These are phyloP conservation scores for Xylaria sp. DNA, from an alignment of 2,329 filamentous ascomycete genomes.

Conservation along the genomic window DNA sequence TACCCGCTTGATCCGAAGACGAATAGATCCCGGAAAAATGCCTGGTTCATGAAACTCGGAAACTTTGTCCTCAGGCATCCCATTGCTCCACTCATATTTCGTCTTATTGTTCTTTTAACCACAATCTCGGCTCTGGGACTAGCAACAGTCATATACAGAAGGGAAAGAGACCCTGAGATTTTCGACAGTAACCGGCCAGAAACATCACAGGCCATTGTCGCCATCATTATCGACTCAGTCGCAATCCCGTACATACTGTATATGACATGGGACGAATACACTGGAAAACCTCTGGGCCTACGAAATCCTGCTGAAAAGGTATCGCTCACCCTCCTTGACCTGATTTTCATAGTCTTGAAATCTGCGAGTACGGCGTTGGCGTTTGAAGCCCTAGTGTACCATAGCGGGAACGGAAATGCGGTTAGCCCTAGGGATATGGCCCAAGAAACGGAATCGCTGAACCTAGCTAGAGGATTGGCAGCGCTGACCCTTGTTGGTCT, in stretches of 20 bases:
- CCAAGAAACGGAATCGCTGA: constrained; percentile 66
- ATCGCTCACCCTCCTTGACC: constrained; percentile 86
- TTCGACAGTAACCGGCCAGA: constrained; percentile 59
- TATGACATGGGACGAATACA: constrained; percentile 97
- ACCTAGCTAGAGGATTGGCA: constrained; percentile 74
- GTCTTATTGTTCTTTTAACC: constrained; percentile 83
- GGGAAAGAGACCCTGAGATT: constrained; percentile 55
- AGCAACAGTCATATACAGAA: constrained; percentile 76
- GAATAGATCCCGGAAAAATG: constrained; percentile 50
- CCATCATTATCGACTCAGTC: constrained; percentile 86
- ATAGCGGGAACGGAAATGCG: constrained; percentile 51
- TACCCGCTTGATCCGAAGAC: constrained; percentile 53
- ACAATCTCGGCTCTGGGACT: constrained; percentile 84
- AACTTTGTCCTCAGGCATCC: constrained; percentile 79
- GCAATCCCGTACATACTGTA: constrained; percentile 91
- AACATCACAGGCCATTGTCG: constrained; percentile 84
- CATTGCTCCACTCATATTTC: constrained; percentile 85
- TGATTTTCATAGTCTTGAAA: constrained; percentile 98
- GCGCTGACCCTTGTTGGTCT: constrained; percentile 83
- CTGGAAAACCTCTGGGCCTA: constrained; percentile 88
- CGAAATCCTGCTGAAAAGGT: constrained; percentile 87
- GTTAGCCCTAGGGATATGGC: constrained; percentile 47
- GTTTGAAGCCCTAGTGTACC: constrained; percentile 81
- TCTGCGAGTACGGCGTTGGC: constrained; percentile 91
- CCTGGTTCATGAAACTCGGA: constrained; percentile 67